phyloP scores from a whole-genome alignment of 2,329 filamentous ascomycete genomes.

The Paraphaeosphaeria minitans region DNA sequence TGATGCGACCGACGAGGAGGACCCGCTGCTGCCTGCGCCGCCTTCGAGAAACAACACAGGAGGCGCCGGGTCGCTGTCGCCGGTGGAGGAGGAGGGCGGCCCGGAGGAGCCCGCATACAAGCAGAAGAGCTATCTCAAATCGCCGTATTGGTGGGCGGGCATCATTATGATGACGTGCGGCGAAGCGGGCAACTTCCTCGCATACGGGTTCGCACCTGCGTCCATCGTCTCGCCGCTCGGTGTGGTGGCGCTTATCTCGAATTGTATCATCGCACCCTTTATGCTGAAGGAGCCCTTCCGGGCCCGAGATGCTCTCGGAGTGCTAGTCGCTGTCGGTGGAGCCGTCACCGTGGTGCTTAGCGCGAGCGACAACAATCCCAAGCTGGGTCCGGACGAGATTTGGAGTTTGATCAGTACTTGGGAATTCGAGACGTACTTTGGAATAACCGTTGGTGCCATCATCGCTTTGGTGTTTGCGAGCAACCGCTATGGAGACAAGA shows the following conservation, averaged over 20 bases:
- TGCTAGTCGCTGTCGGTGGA: slow-evolving; percentile 82
- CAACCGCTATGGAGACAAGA: slow-evolving; percentile 79
- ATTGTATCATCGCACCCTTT: slow-evolving; percentile 93
- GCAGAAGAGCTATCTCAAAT: slow-evolving; percentile 79
- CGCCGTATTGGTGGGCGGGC: slow-evolving; percentile 95
- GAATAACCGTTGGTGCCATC: slow-evolving; percentile 75
- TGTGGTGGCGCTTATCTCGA: slow-evolving; percentile 95
- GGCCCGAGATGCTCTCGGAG: slow-evolving; percentile 81
- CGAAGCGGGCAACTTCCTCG: slow-evolving; percentile 94
- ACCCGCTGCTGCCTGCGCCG: slow-evolving; percentile 32
- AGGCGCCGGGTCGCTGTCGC: slow-evolving; percentile 23
- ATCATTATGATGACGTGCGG: slow-evolving; percentile 85
- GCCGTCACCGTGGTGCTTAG: slow-evolving; percentile 93
- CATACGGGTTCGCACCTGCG: slow-evolving; percentile 95
- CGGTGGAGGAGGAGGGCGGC: slow-evolving; percentile 35
- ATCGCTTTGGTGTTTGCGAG: slow-evolving; percentile 79
- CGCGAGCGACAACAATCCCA: slow-evolving; percentile 85
- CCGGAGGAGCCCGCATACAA: slow-evolving; percentile 47
- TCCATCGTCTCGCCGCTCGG: slow-evolving; percentile 96
- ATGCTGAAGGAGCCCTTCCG: slow-evolving; percentile 93
- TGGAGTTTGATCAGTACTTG: slow-evolving; percentile 85
- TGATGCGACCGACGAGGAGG: slow-evolving; percentile 36
- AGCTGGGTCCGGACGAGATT: slow-evolving; percentile 87
- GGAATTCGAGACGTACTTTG: slow-evolving; percentile 91
- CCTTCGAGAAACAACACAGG: slow-evolving; percentile 3